Conservation (phyloP, 495 filamentous ascomycete genomes). For the Trypethelium eluteriae region DNA sequence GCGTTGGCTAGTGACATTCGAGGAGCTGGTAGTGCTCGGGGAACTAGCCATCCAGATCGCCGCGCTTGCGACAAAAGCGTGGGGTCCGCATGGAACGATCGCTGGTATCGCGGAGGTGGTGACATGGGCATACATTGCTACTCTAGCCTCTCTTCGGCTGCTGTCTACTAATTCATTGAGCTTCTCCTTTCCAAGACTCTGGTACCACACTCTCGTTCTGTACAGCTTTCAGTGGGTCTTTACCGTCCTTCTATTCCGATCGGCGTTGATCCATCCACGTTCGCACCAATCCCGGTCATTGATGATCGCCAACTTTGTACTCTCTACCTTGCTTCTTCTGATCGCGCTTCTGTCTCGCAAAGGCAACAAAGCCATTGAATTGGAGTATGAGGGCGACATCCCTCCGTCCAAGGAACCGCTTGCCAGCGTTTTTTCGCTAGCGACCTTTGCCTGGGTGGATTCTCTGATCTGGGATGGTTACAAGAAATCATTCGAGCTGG, state of each 20-base stretch:
- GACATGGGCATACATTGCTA: constrained; percentile 75
- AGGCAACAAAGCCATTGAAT: constrained; percentile 79
- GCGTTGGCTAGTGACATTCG: constrained; percentile 57
- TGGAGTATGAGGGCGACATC: constrained; percentile 80
- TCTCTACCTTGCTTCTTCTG: constrained; percentile 63
- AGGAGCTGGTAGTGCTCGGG: constrained; percentile 65
- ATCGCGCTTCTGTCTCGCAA: constrained; percentile 76
- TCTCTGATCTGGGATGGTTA: constrained; percentile 86
- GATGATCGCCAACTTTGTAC: constrained; percentile 59
- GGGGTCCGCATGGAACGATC: constrained; percentile 49
- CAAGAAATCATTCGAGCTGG: constrained; percentile 69
- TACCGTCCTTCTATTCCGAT: constrained; percentile 68
- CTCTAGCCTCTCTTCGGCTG: constrained; percentile 65
- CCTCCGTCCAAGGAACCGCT: constrained; percentile 77
- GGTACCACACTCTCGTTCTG: constrained; percentile 88
- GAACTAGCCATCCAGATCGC: constrained; percentile 59
- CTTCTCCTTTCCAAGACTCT: constrained; percentile 59
- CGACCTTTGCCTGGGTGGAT: constrained; percentile 88
- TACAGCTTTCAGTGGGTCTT: constrained; percentile 81
- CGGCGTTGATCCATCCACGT: constrained; percentile 69
- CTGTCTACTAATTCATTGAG: constrained; percentile 60
- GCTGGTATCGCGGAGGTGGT: constrained; percentile 58
- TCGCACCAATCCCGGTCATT: constrained; percentile 54
- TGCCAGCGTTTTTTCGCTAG: constrained; percentile 79
- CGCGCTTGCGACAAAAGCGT: constrained; percentile 48